Evolutionary conservation across 164 flowering plant genomes (phyloP), one percentile per base, ranked within the genome.

Genomic region (Annona cherimola): DNA sequence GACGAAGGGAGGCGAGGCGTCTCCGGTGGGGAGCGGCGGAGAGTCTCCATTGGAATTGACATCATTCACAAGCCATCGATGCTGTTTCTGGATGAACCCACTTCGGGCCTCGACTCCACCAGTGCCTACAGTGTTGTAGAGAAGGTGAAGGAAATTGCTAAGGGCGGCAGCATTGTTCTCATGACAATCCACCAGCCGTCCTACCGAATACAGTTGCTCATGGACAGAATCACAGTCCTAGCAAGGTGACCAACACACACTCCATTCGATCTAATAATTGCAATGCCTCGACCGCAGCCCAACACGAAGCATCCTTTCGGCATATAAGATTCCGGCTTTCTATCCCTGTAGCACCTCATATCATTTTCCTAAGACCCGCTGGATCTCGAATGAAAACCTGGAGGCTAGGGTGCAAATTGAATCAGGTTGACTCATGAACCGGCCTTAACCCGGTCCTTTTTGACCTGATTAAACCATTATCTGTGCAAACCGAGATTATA

Each of bases 181-280:
- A 88, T 91, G 97, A 89, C 93, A 63, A 88, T 91, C 57, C 97
- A 89, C 75, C 97, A 91, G 73, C 97, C 96, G 67, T 86, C 93
- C 57, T 89, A 73, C 74, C 75, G 96, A 74, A 89, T 90, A 70
- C 93, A 89, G 69, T 79, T 84, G 91, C 93, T 90, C 64, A 78
- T 90, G 1, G 96, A 90, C 76, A 84, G 84, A 41, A 85, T 90
- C 68, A 81, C 83, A 0, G 80, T 89, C 79, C 89, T 89, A 0
- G 91, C 91, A 75, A 86, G 96, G 91, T 86, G 20, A 8, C 18
- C 1, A 20, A 44, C 50, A 1, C 50, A 45, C 11, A 9, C 57
- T 26, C 35, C 35, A 26, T 26, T 26, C 35, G 0, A 26, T 26
- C 35, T 26, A 26, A 26, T 26, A 26, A 26, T 26, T 26, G 35